Base-by-base conservation (phyloP, 495 filamentous ascomycete species). In the Pseudevernia furfuracea region DNA sequence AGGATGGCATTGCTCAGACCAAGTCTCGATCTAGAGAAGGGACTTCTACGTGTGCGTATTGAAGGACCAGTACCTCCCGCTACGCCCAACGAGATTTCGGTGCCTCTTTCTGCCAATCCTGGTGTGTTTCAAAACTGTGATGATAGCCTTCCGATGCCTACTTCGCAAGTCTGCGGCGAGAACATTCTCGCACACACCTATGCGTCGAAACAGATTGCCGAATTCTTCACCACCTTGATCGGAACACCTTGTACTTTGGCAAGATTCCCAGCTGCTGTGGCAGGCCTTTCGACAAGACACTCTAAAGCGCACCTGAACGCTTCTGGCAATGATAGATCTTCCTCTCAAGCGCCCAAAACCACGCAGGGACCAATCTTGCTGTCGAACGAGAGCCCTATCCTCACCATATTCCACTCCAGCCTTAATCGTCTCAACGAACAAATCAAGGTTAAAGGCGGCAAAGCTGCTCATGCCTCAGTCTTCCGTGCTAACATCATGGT, bases 371-470 rank as follows among this genome's bases (percentile, higher is more conserved):
- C 85, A 4, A 90, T 96, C 55, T 76, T 91, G 3, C 75, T 98
- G 5, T 88, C 91, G 19, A 98, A 98, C 70, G 94, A 98, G 72
- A 91, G 87, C 56, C 93, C 94, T 0, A 94, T 98, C 59, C 82
- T 98, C 0, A 79, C 89, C 8, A 89, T 98, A 37, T 91, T 87
- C 17, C 80, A 84, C 23, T 86, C 88, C 4, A 96, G 91, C 63
- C 82, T 97, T 44, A 87, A 89, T 60, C 79, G 79, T 0, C 76
- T 98, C 17, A 71, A 71, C 48, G 58, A 69, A 19, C 55, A 62
- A 21, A 69, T 73, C 61, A 71, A 68, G 52, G 5, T 39, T 19
- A 48, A 37, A 55, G 60, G 39, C 55, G 70, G 67, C 38, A 79
- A 85, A 41, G 84, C 88, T 1, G 80, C 79, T 11, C 73, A 81